Evolutionary conservation across 164 flowering plant genomes (phyloP), one percentile per base, ranked within the genome.

Genomic region (Berberis thunbergii): DNA sequence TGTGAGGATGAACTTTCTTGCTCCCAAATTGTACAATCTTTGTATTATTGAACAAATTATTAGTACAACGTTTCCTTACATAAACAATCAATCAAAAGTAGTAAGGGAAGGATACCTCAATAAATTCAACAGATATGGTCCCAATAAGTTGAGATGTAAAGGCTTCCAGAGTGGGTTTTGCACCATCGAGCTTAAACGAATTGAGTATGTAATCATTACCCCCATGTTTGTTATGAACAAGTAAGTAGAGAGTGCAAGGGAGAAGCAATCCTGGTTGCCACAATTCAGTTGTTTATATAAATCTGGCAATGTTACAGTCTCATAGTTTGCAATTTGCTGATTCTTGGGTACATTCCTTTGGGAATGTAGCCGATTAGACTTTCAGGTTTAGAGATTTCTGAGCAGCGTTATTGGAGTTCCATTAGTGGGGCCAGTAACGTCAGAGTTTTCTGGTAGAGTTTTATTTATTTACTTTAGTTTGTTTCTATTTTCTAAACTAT

Each of bases 191-290:
- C 41, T 74, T 54, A 57, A 85, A 85, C 69, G 79, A 85, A 62
- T 81, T 83, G 64, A 80, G 52, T 26, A 84, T 55, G 66, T 78
- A 85, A 67, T 85, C 94, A 45, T 84, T 82, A 3, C 85, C 81
- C 7, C 95, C 91, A 64, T 72, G 58, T 83, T 83, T 41, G 85
- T 62, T 4, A 85, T 77, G 69, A 85, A 87, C 66, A 87, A 58
- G 69, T 73, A 80, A 0, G 70, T n/a, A 4, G 76, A 55, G 7
- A 83, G 66, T 40, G 60, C 2, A 0, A 1, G 7, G 12, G 45
- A 6, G 3, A 52, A 26, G 11, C 49, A 54, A 43, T 60, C 55
- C 1, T 13, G 53, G 43, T 63, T 64, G 9, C 40, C 61, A 42
- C 61, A 7, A 2, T 76, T 68, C 40, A 80, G 41, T 56, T 75